These are phyloP conservation scores for Colletotrichum australisinense DNA, from an alignment of 2,329 filamentous ascomycete genomes.

Conservation along the genomic window DNA sequence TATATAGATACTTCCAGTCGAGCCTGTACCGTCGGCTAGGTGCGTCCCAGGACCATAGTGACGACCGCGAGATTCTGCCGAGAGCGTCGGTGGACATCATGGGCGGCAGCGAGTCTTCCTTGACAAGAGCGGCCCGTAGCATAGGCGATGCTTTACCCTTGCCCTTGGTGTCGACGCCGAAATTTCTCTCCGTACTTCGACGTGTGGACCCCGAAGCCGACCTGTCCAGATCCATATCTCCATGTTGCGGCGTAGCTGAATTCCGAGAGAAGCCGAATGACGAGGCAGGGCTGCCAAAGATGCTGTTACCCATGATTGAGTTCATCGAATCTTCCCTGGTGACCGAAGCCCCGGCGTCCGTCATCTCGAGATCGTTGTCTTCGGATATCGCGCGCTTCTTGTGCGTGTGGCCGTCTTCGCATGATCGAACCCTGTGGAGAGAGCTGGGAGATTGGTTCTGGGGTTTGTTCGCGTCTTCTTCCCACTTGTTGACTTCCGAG, in stretches of 20 bases:
- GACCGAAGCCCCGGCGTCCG: conserved; percentile 45
- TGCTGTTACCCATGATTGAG: conserved; percentile 21
- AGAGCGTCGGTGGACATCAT: conserved; percentile 43
- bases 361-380: conserved; percentile 61
- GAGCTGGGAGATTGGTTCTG: conserved; percentile 51
- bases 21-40: conserved; percentile 68
- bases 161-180: conserved; percentile 45
- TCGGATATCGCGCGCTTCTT: conserved; percentile 66
- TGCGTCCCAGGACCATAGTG: conserved; percentile 63
- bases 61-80: conserved; percentile 53
- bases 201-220: conserved; percentile 45
- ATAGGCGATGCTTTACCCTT: conserved; percentile 36
- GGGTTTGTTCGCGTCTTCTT: conserved; percentile 67
- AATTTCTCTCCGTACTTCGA: conserved; percentile 45
- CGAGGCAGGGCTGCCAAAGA: conserved; percentile 44
- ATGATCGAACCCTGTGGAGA: conserved; percentile 54
- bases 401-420: conserved; percentile 61
- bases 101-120: conserved; percentile 45
- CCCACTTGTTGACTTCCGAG: conserved; percentile 74
- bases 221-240: conserved; percentile 48
- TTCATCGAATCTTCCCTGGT: conserved; percentile 41
- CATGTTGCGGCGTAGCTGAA: conserved; percentile 29
- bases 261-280: conserved; percentile 13
- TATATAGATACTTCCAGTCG: conserved; percentile 95
- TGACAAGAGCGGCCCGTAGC: conserved; percentile 30